Conservation (phyloP, 768 basidiomycete species). For the Lactarius hengduanensis region DNA sequence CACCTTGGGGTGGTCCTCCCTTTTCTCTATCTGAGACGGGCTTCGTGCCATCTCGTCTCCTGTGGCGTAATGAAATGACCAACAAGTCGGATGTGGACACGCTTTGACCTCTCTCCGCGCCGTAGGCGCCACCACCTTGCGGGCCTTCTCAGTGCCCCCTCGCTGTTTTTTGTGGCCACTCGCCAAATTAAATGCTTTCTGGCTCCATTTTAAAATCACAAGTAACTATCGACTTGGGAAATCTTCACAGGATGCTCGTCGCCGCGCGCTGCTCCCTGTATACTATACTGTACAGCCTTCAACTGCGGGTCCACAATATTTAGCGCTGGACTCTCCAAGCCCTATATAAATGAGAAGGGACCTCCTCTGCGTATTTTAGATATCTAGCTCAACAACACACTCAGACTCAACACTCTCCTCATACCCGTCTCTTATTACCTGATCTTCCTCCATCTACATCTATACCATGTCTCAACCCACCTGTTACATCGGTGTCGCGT, state of each 20-base stretch:
- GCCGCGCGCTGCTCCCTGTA: neutral
- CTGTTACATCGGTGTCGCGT: constrained; percentile 7
- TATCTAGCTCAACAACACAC: neutral
- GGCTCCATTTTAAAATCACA: neutral
- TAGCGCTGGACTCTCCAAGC: neutral
- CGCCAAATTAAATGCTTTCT: neutral
- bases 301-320: neutral
- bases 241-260: neutral
- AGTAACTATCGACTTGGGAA: neutral
- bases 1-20: too few relatives aligned
- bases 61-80: too few relatives aligned
- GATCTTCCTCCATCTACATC: neutral
- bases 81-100: too few relatives aligned
- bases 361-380: neutral
- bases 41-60: too few relatives aligned
- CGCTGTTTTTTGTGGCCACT: neutral
- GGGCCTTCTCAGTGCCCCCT: neutral
- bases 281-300: neutral
- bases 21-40: too few relatives aligned
- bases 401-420: neutral
- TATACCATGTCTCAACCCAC: neutral
- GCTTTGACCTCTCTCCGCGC: neutral
- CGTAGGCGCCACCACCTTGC: neutral
- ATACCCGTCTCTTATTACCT: neutral
- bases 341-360: neutral